phyloP scores from a whole-genome alignment of 257 asterid genomes.

The Nicotiana benthamiana region DNA sequence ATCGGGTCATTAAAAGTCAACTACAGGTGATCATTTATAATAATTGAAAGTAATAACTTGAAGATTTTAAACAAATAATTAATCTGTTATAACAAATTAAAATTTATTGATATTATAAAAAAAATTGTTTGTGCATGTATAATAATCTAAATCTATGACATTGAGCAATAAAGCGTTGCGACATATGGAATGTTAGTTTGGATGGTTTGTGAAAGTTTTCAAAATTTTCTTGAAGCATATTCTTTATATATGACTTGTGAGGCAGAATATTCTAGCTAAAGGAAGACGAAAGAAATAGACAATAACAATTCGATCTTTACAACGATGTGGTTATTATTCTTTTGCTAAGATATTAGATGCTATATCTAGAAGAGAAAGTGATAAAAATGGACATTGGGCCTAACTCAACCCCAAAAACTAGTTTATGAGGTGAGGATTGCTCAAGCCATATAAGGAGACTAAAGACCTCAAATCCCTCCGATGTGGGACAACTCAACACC shows the following conservation, averaged over 20 bases:
- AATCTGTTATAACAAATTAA: too few relatives aligned
- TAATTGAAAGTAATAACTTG: not conserved
- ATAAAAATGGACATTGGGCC: too few relatives aligned
- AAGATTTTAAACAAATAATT: not conserved
- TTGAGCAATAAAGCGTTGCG: not conserved
- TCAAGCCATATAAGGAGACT: too few relatives aligned
- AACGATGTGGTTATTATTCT: not conserved
- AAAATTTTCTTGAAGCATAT: not conserved
- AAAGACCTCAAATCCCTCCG: too few relatives aligned
- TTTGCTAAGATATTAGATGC: not conserved
- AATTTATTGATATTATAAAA: too few relatives aligned
- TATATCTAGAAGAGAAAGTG: not conserved
- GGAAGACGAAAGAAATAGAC: conserved; percentile 3
- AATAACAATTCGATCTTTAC: not conserved
- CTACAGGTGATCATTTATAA: too few relatives aligned
- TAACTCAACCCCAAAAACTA: too few relatives aligned
- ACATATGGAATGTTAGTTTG: not conserved
- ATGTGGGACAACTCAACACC: too few relatives aligned
- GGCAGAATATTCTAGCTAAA: not conserved
- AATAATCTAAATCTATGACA: not conserved
- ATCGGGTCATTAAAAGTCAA: too few relatives aligned
- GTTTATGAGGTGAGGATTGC: too few relatives aligned
- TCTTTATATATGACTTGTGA: not conserved
- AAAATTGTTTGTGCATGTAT: not conserved
- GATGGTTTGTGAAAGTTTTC: conserved; percentile 3